Conservation (phyloP, 2,329 filamentous ascomycete species). For the Alternaria triticimaculans region DNA sequence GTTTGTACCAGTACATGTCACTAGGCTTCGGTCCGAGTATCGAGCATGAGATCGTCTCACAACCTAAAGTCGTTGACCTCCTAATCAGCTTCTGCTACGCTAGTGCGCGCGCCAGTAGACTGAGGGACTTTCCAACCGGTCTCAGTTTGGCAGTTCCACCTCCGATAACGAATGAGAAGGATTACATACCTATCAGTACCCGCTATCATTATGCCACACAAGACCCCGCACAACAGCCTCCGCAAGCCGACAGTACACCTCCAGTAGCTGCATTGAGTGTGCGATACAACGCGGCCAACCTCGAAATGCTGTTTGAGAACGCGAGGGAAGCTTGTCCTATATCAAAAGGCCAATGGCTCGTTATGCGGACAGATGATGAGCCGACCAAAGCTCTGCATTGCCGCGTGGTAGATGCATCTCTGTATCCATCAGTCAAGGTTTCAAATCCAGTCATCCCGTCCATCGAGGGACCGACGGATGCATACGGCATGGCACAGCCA, state of each 20-base stretch:
- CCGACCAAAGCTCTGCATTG: constrained; percentile 53
- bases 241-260: background rate
- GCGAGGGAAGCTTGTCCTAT: constrained; percentile 44
- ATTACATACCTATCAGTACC: constrained; percentile 10
- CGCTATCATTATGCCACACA: background rate
- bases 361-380: constrained; percentile 37
- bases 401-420: constrained; percentile 55
- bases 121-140: constrained; percentile 64
- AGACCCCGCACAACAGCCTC: background rate
- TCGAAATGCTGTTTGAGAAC: constrained; percentile 54
- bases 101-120: constrained; percentile 53
- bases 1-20: constrained; percentile 85
- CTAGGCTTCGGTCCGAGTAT: constrained; percentile 86
- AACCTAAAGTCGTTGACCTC: constrained; percentile 84
- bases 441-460: constrained; percentile 32
- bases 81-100: constrained; percentile 81
- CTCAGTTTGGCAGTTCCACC: constrained; percentile 62
- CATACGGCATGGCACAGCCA: background rate
- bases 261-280: constrained; percentile 12
- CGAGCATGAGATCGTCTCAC: constrained; percentile 80
- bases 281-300: constrained; percentile 45
- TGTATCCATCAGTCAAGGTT: constrained; percentile 52
- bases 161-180: constrained; percentile 20
- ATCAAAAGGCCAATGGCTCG: constrained; percentile 61
- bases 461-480: background rate